Percentiles rank a stretch among this genome's conserved stretches.
These are phyloP conservation scores for Backusella tuberculispora DNA, from an alignment of 192 early-diverging fungal species.

Conservation along the genomic window DNA sequence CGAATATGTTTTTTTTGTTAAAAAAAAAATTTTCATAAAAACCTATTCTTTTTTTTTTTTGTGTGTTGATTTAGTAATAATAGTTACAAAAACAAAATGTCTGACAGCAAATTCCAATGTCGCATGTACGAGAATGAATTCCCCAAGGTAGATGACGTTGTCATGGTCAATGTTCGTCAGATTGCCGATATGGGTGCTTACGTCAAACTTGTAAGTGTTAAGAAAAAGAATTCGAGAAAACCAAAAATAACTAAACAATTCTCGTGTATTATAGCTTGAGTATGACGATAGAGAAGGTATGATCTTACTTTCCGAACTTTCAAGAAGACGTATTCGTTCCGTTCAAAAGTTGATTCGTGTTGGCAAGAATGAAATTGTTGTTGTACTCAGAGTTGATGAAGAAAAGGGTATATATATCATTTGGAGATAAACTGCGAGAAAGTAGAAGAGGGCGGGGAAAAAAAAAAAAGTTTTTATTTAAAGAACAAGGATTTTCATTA, in stretches of 20 bases:
- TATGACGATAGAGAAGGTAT: conserved; percentile 98
- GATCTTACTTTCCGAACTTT: conserved; percentile 93
- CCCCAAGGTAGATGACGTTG: conserved; percentile 92
- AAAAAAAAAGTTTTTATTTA: background rate
- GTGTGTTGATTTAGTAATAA: background rate
- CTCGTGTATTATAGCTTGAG: conserved; percentile 60
- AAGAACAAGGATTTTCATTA: background rate
- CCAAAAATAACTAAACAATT: background rate
- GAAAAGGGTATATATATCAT: conserved; percentile 90
- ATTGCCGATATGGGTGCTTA: conserved; percentile 98
- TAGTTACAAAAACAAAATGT: background rate
- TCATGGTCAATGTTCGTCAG: conserved; percentile 96
- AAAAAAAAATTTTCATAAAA: background rate
- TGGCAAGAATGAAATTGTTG: conserved; percentile 90
- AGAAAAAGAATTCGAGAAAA: background rate
- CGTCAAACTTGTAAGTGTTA: conserved; percentile 71
- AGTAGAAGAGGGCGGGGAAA: background rate
- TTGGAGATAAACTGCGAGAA: background rate
- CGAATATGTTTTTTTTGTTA: background rate
- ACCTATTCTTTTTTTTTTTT: conserved; percentile 2
- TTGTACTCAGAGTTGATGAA: conserved; percentile 94
- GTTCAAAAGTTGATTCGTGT: conserved; percentile 95
- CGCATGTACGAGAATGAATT: conserved; percentile 95
- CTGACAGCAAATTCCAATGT: conserved; percentile 59
- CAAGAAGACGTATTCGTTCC: conserved; percentile 92